A percentile compares a stretch with the other conserved stretches of the same genome.
These are phyloP conservation scores for Colletotrichum siamense DNA, from an alignment of 2,329 filamentous ascomycete genomes.

Conservation along the genomic window DNA sequence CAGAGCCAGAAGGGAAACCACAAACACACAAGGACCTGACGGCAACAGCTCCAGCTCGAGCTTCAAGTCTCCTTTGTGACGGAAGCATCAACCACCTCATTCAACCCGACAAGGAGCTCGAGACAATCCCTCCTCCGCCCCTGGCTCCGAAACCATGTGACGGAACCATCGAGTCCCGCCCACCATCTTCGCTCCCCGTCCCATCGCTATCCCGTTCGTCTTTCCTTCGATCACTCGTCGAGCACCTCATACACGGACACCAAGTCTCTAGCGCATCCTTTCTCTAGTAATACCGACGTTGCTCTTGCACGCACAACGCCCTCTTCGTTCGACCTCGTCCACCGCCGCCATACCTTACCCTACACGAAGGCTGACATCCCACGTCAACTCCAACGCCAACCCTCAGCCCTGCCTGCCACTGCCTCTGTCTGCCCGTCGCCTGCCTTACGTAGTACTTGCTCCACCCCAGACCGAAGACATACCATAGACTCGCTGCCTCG, in stretches of 20 bases:
- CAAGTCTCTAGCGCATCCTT: neutral
- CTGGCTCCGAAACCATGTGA: conserved; percentile 24
- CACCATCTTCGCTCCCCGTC: conserved; percentile 12
- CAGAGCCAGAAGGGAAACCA: neutral
- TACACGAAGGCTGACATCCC: conserved; percentile 13
- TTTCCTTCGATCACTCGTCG: neutral
- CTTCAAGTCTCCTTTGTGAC: neutral
- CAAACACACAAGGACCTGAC: neutral
- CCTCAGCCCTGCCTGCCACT: neutral
- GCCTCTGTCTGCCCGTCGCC: conserved; percentile 7
- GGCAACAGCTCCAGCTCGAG: neutral
- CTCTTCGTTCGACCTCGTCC: neutral
- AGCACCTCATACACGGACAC: neutral
- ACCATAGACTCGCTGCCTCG: conserved; percentile 19
- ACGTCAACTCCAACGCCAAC: conserved; percentile 3
- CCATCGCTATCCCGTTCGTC: conserved; percentile 7
- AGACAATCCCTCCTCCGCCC: conserved; percentile 16
- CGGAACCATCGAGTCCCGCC: conserved; percentile 22
- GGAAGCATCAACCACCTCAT: neutral
- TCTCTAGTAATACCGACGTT: neutral
- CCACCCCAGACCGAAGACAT: conserved; percentile 14
- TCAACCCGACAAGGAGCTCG: conserved; percentile 4
- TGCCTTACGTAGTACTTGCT: conserved; percentile 19
- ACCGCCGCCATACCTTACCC: neutral
- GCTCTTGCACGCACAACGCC: neutral